Evolutionary conservation across 139 green algal genomes (phyloP).

Genomic region (Raphidocelis subcapitata): DNA sequence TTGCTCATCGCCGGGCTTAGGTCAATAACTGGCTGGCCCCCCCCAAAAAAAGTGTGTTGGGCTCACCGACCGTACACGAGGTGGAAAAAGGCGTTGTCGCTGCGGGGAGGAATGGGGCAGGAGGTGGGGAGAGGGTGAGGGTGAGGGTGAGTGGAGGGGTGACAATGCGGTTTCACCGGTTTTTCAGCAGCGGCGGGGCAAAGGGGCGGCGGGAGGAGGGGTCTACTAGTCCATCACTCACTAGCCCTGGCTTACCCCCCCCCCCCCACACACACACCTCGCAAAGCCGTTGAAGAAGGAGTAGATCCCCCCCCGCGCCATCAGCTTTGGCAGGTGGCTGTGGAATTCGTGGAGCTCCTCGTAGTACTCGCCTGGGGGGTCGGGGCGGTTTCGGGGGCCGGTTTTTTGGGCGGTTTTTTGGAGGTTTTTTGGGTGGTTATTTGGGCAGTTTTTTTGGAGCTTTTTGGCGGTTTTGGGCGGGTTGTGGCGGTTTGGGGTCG

Average conservation of each 20-base stretch:
- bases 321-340: conserved; percentile 59
- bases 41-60: too few species aligned
- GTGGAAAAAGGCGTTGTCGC: conserved; percentile 93
- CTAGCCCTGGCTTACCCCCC: not conserved
- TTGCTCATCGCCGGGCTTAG: too few species aligned
- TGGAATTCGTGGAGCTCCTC: conserved; percentile 76
- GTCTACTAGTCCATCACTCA: too few species aligned
- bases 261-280: conserved; percentile 57
- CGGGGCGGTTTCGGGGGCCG: not conserved
- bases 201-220: too few species aligned
- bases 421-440: not conserved
- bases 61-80: conserved; percentile 67
- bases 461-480: not conserved
- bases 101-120: too few species aligned
- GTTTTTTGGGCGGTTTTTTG: not conserved
- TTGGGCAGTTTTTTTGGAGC: not conserved
- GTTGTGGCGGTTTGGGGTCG: not conserved
- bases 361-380: conserved; percentile 71
- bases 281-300: conserved; percentile 94
- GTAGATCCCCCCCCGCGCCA: conserved; percentile 80
- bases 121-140: too few species aligned
- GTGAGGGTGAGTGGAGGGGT: too few species aligned
- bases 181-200: too few species aligned
- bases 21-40: too few species aligned
- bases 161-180: too few species aligned